Evolutionary conservation across 495 filamentous ascomycete genomes (phyloP).

Genomic region (Trichocladium uniseriatum): DNA sequence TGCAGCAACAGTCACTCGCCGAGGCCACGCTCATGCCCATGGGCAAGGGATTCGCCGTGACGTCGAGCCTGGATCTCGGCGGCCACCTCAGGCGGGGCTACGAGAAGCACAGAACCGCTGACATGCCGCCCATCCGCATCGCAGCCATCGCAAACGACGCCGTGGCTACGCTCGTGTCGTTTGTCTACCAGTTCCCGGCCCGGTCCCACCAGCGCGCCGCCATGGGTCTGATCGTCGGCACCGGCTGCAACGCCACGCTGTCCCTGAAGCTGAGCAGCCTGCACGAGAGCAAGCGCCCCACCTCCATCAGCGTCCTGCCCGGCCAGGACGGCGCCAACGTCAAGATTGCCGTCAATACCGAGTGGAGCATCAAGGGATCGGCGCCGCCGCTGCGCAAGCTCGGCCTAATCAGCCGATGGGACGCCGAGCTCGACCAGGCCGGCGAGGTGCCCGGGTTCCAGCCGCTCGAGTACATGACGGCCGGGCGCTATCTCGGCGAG

Average conservation of each 20-base stretch:
- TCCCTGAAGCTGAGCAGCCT: conserved; percentile 57
- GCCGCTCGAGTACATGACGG: conserved; percentile 82
- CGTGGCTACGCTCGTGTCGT: conserved; percentile 68
- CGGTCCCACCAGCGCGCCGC: conserved; percentile 41
- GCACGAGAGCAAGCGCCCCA: conserved; percentile 50
- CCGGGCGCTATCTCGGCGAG: conserved; percentile 75
- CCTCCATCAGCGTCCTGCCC: conserved; percentile 45
- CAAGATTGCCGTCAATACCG: conserved; percentile 72
- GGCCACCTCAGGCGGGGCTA: conserved; percentile 61
- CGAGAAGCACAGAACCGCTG: conserved; percentile 37
- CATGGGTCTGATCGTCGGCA: conserved; percentile 76
- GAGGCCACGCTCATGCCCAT: conserved; percentile 75
- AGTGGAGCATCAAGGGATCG: conserved; percentile 75
- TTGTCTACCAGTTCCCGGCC: conserved; percentile 51
- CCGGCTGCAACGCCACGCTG: conserved; percentile 76
- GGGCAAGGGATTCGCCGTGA: conserved; percentile 81
- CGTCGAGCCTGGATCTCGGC: conserved; percentile 60
- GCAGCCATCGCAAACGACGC: conserved; percentile 75
- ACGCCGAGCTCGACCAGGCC: conserved; percentile 51
- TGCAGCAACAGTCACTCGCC: conserved; percentile 65
- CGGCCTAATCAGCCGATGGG: conserved; percentile 62
- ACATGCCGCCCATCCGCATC: conserved; percentile 58
- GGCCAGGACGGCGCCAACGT: conserved; percentile 47
- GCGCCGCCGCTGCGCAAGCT: conserved; percentile 54
- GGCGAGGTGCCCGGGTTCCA: conserved; percentile 71